Base-by-base conservation (phyloP, 306 rosid species). In the Urtica urens region DNA sequence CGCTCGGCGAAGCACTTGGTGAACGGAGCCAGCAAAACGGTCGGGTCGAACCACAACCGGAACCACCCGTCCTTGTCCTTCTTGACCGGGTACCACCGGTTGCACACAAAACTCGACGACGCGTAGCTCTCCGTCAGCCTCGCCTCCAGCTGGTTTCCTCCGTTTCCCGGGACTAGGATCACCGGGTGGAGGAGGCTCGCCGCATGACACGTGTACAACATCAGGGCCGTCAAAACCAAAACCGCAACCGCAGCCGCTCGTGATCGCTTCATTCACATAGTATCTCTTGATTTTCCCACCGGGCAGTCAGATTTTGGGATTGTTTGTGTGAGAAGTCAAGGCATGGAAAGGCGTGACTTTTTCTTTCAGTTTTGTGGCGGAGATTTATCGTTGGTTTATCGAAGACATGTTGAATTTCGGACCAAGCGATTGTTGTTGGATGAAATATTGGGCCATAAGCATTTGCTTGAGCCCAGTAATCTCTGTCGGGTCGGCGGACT, bases 101-200 rank as follows among this genome's bases (percentile, higher is more conserved):
- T 51, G 71, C 97, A 84, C 1, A 69, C 20, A 18, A 74, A 62
- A 60, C 77, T 51, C 4, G 77, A 63, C 18, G 96, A 70, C 53
- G 44, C 64, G 74, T 78, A 88, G 27, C 68, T 55, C 10, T 6
- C 3, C 46, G 71, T 88, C 7, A 84, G 52, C 47, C 70, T 66
- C 16, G 74, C 97, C 60, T 88, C 95, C 16, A 88, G 63, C 60
- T 88, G 97, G 79, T 84, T 88, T 38, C 97, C 97, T 13, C 93
- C 97, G 12, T 23, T 72, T 12, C 97, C 95, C 1, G 97, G 97
- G 38, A 88, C 60, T 16, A 88, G 66, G 58, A 88, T 64, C 49
- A 81, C 24, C 0, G 97, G 97, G 58, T 84, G 68, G 7, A 78
- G 80, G 54, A 29, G 55, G 66, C 20, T 59, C 10, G 18, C 54